These are phyloP conservation scores for Corylus avellana DNA, from an alignment of 306 rosid species.

Conservation along the genomic window DNA sequence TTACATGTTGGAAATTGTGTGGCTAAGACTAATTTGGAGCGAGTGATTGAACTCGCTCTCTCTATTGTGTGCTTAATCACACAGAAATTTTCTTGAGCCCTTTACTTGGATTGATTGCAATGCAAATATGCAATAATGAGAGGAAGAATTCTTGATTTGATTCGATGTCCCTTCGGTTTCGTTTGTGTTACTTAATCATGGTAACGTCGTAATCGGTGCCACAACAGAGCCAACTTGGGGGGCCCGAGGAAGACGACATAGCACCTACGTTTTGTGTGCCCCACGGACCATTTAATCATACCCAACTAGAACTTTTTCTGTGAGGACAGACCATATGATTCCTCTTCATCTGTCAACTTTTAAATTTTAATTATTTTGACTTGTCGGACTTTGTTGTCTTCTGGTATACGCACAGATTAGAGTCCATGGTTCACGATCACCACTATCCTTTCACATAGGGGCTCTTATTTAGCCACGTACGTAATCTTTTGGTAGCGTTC, in stretches of 20 bases:
- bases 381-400: neutral
- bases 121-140: neutral
- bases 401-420: neutral
- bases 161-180: slow-evolving; percentile 5
- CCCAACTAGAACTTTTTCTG: neutral
- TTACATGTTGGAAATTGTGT: no score
- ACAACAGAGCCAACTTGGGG: slow-evolving; percentile 5
- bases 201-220: neutral
- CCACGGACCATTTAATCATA: neutral
- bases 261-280: neutral
- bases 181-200: slow-evolving; percentile 18
- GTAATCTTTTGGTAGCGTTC: neutral
- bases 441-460: neutral
- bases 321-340: neutral
- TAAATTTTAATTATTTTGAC: neutral
- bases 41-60: no score
- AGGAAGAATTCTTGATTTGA: neutral
- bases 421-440: neutral
- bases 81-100: no score
- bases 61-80: no score
- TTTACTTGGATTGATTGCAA: neutral
- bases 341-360: neutral
- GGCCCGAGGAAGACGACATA: neutral
- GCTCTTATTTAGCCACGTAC: neutral
- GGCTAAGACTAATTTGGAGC: no score